Evolutionary conservation across 176 grass and related monocot genomes (phyloP), one percentile per base, ranked within the genome.

Genomic region (Oryza glumipatula): DNA sequence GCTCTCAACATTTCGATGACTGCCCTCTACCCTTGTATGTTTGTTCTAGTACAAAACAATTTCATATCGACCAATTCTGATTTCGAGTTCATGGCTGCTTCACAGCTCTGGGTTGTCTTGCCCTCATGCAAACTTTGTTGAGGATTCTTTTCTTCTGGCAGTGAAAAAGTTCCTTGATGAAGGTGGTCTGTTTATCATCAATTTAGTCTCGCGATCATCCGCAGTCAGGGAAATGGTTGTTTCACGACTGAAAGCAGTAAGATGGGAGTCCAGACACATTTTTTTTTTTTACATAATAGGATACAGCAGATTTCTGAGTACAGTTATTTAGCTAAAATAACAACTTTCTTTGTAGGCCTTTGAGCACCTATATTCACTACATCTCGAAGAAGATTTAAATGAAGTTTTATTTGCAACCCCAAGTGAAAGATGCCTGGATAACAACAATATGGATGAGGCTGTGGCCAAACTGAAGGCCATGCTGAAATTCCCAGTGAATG

Each of bases 351-450:
- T 90, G 43, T 72, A 98, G 96, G 87, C 90, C 22, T 95, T 95
- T 80, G 83, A 90, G 52, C 73, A 87, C 65, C 70, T 98, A 7
- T 95, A 85, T 80, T 98, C 93, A 1, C 83, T 94, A 72, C 85
- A 95, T 73, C 89, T 98, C n/a, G 91, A 98, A 80, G 96, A 98
- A 73, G 91, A 95, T 24, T 91, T 98, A 49, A 98, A 98, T 17
- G 96, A 98, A 80, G 85, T 98, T 80, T 67, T 95, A 26, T 95
- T 92, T 76, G 93, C 81, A 0, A 92, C 80, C 16, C 86, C 93
- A 28, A 86, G 68, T 3, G 56, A 80, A 79, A 89, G 85, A 71
- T 85, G 64, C 61, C 36, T 90, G 11, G 83, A 95, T 24, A 49
- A 32, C 1, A 47, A 86, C 51, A 48, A 86, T 68, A 78, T 88